phyloP scores from a whole-genome alignment of 2,329 filamentous ascomycete species.

The Alternaria gaisen region DNA sequence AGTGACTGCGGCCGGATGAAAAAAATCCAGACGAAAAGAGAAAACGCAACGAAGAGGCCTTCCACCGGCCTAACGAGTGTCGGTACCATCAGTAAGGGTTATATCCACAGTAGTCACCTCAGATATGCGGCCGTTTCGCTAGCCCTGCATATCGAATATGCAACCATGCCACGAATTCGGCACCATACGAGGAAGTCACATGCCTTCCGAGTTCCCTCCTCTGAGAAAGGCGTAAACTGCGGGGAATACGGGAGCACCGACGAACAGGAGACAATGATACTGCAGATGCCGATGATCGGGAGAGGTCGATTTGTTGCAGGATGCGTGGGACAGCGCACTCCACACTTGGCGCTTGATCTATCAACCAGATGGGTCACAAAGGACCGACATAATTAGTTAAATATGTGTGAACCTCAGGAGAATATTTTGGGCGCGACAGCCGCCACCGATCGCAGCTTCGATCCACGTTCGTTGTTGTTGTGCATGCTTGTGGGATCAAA shows the following conservation, averaged over 20 bases:
- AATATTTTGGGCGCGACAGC: background rate
- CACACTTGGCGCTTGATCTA: conserved; percentile 34
- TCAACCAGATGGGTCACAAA: conserved; percentile 17
- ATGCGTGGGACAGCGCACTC: conserved; percentile 42
- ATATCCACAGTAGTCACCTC: conserved; percentile 26
- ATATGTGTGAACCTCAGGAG: background rate
- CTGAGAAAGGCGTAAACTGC: conserved; percentile 25
- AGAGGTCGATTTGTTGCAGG: conserved; percentile 23
- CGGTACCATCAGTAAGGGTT: conserved; percentile 22
- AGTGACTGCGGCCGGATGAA: conserved; percentile 1
- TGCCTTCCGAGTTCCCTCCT: conserved; percentile 16
- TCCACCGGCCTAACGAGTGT: conserved; percentile 13
- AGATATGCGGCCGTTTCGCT: conserved; percentile 34
- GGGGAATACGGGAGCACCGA: conserved; percentile 29
- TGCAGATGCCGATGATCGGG: conserved; percentile 27
- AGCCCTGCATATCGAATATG: conserved; percentile 36
- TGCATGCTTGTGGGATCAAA: background rate
- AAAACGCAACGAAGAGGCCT: conserved; percentile 14
- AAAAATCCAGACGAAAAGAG: background rate
- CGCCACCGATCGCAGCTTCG: background rate
- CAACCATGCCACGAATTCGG: conserved; percentile 36
- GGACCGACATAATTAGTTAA: background rate
- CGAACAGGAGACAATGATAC: conserved; percentile 21
- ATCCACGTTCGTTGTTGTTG: background rate
- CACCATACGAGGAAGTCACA: conserved; percentile 7